Conservation (phyloP, 108 stramenopile genomes). For the Cyclotella cryptica region DNA sequence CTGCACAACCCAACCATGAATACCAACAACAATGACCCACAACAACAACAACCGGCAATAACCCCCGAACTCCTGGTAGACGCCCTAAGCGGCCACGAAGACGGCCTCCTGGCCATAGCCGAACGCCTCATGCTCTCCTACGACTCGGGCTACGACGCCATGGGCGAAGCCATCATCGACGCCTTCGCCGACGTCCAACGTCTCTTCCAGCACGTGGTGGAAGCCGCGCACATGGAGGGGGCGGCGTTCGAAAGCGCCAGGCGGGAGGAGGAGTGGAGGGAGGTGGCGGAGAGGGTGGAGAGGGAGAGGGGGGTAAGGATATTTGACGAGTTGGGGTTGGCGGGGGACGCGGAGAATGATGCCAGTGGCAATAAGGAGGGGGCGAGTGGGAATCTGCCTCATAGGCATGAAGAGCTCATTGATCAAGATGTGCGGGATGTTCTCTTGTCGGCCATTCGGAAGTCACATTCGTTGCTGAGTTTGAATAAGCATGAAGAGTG, state of each 20-base stretch:
- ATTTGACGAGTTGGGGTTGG: slow-evolving; percentile 33
- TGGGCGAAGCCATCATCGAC: slow-evolving; percentile 90
- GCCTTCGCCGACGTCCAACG: slow-evolving; percentile 89
- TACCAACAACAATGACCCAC: slow-evolving; percentile 24
- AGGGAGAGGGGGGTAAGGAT: slow-evolving; percentile 31
- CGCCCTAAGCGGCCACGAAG: slow-evolving; percentile 87
- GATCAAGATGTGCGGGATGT: slow-evolving; percentile 90
- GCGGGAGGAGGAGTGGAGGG: slow-evolving; percentile 70
- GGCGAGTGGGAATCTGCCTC: slow-evolving; percentile 28
- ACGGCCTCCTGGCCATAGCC: slow-evolving; percentile 87
- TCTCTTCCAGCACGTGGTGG: slow-evolving; percentile 89
- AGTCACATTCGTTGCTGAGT: slow-evolving; percentile 57
- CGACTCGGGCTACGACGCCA: slow-evolving; percentile 85
- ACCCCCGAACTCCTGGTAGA: slow-evolving; percentile 88
- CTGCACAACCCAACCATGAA: neutral
- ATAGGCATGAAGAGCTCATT: slow-evolving; percentile 82
- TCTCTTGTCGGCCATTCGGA: slow-evolving; percentile 71
- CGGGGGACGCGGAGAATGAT: neutral
- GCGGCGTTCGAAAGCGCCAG: slow-evolving; percentile 82
- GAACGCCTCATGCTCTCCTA: slow-evolving; percentile 89
- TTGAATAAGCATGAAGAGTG: slow-evolving; percentile 62
- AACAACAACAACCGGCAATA: slow-evolving; percentile 48
- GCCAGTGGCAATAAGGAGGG: slow-evolving; percentile 7
- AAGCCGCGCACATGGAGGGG: slow-evolving; percentile 93
- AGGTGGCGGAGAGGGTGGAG: slow-evolving; percentile 37